These are phyloP conservation scores for Sambucus nigra DNA, from an alignment of 129 eudicot genomes.

Conservation along the genomic window DNA sequence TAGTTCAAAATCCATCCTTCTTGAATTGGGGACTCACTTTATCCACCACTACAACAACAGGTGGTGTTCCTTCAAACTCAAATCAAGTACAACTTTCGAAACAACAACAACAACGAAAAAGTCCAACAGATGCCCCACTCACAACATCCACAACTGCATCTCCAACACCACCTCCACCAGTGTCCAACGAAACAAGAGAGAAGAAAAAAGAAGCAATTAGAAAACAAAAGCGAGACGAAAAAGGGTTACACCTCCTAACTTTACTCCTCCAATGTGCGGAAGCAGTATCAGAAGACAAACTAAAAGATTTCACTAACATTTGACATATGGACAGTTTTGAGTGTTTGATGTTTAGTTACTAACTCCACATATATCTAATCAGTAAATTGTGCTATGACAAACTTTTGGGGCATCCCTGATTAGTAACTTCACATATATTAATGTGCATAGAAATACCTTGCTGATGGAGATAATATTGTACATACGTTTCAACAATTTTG, in stretches of 20 bases:
- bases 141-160: slow-evolving; percentile 20
- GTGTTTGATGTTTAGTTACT: no score
- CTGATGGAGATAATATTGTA: no score
- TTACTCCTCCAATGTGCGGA: slow-evolving; percentile 88
- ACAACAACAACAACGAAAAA: slow-evolving; percentile 21
- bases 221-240: slow-evolving; percentile 67
- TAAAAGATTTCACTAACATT: no score
- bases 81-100: slow-evolving; percentile 1
- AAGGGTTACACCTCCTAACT: slow-evolving; percentile 81
- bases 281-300: slow-evolving; percentile 66
- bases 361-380: no score
- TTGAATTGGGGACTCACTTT: slow-evolving; percentile 31
- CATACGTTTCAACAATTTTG: no score
- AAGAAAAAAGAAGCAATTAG: slow-evolving; percentile 48
- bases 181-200: slow-evolving; percentile 19
- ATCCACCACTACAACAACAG: slow-evolving; percentile 4
- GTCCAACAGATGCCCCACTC: slow-evolving; percentile 14
- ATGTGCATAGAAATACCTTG: no score
- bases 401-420: no score
- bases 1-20: slow-evolving; percentile 3
- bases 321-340: no score
- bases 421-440: no score
- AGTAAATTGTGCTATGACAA: no score
- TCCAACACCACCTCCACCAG: slow-evolving; percentile 2
- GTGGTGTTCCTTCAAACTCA: no score